Percentiles rank a stretch among this genome's conserved stretches.
Conservation (phyloP, 2,329 filamentous ascomycete genomes). For the Hypoxylon sp. region DNA sequence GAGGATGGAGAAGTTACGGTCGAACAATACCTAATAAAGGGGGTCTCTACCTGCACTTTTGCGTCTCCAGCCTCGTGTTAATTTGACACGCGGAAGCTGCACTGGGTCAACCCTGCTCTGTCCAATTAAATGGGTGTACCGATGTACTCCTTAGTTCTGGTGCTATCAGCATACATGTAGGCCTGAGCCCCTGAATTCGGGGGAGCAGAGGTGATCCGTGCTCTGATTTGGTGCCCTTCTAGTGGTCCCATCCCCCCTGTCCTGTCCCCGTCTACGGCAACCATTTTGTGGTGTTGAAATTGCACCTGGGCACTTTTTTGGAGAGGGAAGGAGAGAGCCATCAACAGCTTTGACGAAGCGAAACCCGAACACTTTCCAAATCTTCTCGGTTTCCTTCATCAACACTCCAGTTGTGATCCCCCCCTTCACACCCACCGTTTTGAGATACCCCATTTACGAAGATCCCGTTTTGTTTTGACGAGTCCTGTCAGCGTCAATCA, state of each 20-base stretch:
- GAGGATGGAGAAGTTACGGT: constrained; percentile 25
- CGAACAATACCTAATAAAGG: constrained; percentile 10
- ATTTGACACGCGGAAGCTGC: constrained; percentile 37
- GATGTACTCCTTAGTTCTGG: constrained; percentile 22
- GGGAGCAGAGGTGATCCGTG: constrained; percentile 39
- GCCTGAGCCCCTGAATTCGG: constrained; percentile 42
- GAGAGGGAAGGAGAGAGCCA: constrained; percentile 37
- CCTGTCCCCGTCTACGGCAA: constrained; percentile 40
- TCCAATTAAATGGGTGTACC: constrained; percentile 44
- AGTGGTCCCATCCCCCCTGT: constrained; percentile 42
- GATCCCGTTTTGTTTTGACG: constrained; percentile 45
- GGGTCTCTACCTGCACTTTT: constrained; percentile 25
- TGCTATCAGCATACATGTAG: constrained; percentile 17
- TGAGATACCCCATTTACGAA: constrained; percentile 53
- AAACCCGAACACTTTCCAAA: constrained; percentile 46
- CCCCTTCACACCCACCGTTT: constrained; percentile 43
- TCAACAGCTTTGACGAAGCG: constrained; percentile 40
- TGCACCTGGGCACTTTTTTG: constrained; percentile 36
- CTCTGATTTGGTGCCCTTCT: constrained; percentile 43
- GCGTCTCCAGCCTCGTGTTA: constrained; percentile 45
- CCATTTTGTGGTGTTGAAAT: constrained; percentile 46
- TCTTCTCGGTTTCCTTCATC: constrained; percentile 48
- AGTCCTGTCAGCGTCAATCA: constrained; percentile 43
- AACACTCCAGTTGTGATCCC: constrained; percentile 42
- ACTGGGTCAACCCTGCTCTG: constrained; percentile 35